phyloP scores from a whole-genome alignment of 257 asterid genomes.

The Orobanche coerulescens region DNA sequence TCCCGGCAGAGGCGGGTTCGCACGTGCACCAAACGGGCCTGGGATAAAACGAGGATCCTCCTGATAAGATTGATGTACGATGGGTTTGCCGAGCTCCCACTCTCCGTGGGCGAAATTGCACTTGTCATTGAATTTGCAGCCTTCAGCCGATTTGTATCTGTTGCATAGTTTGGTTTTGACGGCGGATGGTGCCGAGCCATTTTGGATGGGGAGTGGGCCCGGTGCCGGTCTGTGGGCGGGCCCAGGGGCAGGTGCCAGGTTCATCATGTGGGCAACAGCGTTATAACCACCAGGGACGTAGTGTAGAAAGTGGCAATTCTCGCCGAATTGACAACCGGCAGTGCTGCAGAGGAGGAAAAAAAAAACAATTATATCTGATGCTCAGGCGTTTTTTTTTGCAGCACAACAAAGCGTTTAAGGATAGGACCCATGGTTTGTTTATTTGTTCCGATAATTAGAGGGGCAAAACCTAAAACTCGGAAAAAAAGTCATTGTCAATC shows the following conservation, averaged over 20 bases:
- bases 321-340: slow-evolving; percentile 59
- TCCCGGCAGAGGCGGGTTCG: slow-evolving; percentile 41
- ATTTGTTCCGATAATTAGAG: too few species aligned
- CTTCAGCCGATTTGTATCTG: slow-evolving; percentile 68
- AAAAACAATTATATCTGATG: neutral
- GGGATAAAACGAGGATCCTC: slow-evolving; percentile 48
- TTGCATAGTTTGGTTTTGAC: slow-evolving; percentile 71
- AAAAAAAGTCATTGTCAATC: too few species aligned
- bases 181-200: slow-evolving; percentile 43
- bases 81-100: slow-evolving; percentile 72
- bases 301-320: slow-evolving; percentile 92
- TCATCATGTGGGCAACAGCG: slow-evolving; percentile 82
- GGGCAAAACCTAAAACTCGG: too few species aligned
- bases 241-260: slow-evolving; percentile 59
- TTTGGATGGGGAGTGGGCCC: slow-evolving; percentile 29
- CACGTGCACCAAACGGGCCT: slow-evolving; percentile 37
- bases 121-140: slow-evolving; percentile 85
- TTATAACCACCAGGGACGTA: slow-evolving; percentile 79
- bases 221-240: slow-evolving; percentile 30
- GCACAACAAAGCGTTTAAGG: too few species aligned
- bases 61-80: slow-evolving; percentile 38
- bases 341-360: slow-evolving; percentile 38
- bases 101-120: slow-evolving; percentile 96
- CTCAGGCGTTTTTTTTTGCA: neutral
- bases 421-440: too few species aligned